These are phyloP conservation scores for Suillus cothurnatus DNA, from an alignment of 768 basidiomycete species.

Conservation along the genomic window DNA sequence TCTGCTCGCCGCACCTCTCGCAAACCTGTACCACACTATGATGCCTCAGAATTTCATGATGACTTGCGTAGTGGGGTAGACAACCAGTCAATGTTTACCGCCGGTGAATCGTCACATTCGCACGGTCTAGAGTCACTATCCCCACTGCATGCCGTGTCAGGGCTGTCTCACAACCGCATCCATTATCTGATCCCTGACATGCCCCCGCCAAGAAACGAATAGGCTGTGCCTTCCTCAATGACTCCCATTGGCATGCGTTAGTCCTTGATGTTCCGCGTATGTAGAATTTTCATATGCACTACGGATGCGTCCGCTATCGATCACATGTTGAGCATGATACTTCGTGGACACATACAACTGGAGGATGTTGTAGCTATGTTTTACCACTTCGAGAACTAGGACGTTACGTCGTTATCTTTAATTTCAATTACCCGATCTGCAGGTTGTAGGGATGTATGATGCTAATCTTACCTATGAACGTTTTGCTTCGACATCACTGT, in stretches of 20 bases:
- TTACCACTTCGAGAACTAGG: conserved; percentile 2
- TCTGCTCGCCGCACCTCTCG: conserved; percentile 40
- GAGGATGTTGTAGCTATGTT: conserved; percentile 4
- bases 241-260: conserved; percentile 1
- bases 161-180: conserved; percentile 44
- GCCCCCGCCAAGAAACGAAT: conserved; percentile 40
- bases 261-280: background rate
- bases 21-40: conserved; percentile 61
- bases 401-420: conserved; percentile 15
- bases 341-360: background rate
- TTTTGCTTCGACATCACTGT: background rate
- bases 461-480: conserved; percentile 4
- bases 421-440: conserved; percentile 15
- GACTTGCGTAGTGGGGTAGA: conserved; percentile 16
- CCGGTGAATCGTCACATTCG: conserved; percentile 31
- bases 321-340: background rate
- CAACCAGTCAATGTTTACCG: conserved; percentile 24
- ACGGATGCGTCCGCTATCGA: conserved; percentile 4
- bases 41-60: conserved; percentile 32
- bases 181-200: conserved; percentile 66
- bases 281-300: conserved; percentile 3
- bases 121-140: conserved; percentile 19
- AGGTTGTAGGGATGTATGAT: background rate
- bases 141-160: conserved; percentile 13
- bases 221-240: conserved; percentile 11